Evolutionary conservation across 345 rosid species (phyloP), one percentile per base, ranked within the genome.

Genomic region (Lumnitzera littorea): DNA sequence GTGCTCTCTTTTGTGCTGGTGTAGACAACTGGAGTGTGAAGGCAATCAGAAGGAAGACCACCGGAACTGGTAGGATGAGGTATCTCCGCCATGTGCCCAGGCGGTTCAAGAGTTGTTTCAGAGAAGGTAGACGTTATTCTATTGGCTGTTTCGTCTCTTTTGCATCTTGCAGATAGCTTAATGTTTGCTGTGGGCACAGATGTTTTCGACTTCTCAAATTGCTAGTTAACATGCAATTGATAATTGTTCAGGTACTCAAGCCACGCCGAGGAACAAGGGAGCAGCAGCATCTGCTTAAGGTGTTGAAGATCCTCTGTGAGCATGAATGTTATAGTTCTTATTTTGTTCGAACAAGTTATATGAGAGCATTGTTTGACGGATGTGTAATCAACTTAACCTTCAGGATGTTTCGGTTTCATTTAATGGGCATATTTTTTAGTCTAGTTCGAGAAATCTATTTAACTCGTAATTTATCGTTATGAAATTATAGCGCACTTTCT

Each of bases 21-120:
- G 17, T 46, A 95, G 99, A 91, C 62, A 95, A 95, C 74, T 95
- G 99, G 99, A 91, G 98, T 69, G 91, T 70, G 67, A 95, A 95
- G 81, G 98, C 99, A 15, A 91, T 95, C 72, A 66, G 99, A 65
- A 85, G 99, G 66, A 95, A 95, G 90, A 95, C 99, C 13, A 95
- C 99, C 0, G 99, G 97, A 55, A 90, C 92, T 12, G 95, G 97
- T 14, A 80, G 97, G 71, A 87, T 90, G 97, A 90, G 89, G 82
- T 85, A 90, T 65, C 87, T 90, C 50, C 95, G 91, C 36, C 64
- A 87, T 62, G 79, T 90, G 0, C 95, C 95, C 50, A 87, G 95
- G 62, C 79, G 97, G 56, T 90, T 90, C 84, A 90, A 90, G 89
- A 82, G 84, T 57, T 92, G 95, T 13, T 90, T 90, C 75, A 87